A percentile compares a stretch with the other conserved stretches of the same genome.
Conservation (phyloP, 805 yeast genomes). For the Saturnispora diversa region DNA sequence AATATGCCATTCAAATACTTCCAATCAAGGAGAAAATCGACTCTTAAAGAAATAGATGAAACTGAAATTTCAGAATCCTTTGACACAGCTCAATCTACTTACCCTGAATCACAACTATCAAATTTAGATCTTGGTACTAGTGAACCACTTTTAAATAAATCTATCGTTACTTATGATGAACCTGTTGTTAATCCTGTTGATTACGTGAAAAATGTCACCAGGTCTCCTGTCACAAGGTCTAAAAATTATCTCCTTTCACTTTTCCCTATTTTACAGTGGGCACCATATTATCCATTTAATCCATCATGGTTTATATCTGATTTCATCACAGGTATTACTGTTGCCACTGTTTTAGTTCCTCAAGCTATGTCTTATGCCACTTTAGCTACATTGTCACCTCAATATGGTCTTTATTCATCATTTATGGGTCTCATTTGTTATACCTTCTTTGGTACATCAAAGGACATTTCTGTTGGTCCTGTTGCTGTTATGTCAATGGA, state of each 20-base stretch:
- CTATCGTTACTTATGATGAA: conserved; percentile 19
- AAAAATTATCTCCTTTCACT: conserved; percentile 48
- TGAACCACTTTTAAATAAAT: neutral
- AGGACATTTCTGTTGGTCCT: conserved; percentile 94
- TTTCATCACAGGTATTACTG: conserved; percentile 86
- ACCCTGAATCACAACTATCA: conserved; percentile 1
- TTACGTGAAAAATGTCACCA: conserved; percentile 23
- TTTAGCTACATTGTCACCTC: conserved; percentile 71
- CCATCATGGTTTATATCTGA: conserved; percentile 67
- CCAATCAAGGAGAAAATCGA: neutral
- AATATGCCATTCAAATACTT: conserved; percentile 1
- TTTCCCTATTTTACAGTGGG: conserved; percentile 81
- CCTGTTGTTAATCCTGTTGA: conserved; percentile 22
- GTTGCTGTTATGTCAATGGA: conserved; percentile 93
- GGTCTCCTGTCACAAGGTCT: conserved; percentile 35
- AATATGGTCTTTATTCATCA: conserved; percentile 85
- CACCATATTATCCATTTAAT: conserved; percentile 66
- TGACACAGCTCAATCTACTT: neutral
- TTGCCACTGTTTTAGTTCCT: conserved; percentile 88
- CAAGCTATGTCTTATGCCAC: conserved; percentile 94
- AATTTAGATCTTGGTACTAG: neutral
- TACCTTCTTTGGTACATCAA: conserved; percentile 88
- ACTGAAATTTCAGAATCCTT: neutral
- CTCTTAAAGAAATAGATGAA: conserved; percentile 1
- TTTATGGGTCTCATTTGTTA: conserved; percentile 86